Base-by-base conservation (phyloP, 768 basidiomycete genomes). In the Inosperma sp. region DNA sequence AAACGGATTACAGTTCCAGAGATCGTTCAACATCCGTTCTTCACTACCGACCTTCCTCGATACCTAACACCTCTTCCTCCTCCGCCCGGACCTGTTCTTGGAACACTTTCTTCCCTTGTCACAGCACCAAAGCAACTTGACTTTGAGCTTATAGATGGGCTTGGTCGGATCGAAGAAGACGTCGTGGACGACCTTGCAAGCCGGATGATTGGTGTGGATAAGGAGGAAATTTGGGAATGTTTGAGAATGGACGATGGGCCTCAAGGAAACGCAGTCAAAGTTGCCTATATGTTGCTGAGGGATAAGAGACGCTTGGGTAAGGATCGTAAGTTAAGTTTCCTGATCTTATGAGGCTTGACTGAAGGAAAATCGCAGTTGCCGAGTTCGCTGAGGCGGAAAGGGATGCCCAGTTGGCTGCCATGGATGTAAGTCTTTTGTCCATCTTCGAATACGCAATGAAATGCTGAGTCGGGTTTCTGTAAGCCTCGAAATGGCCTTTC, bases 1-100 rank as follows among this genome's bases (percentile, higher is more conserved):
- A 93, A 92, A 65, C 88, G 96, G 35, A 93, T 95, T 59, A 97
- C 93, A 0, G 81, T 97, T 14, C 81, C 86, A 27, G 92, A 96
- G 60, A 96, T 99, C 59, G 83, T 88, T 2, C 77, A 86, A 40
- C 88, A 94, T 60, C 86, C 93, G 0, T 99, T 93, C 76, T 95
- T 93, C 71, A 88, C 81, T 48, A 78, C 80, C 8, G 85, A 93
- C 60, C 80, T 98, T 14, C 84, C 87, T 6, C 78, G 85, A 0
- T 99, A 98, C 68, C 86, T 99, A 35, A 80, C 78, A 8, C 84
- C 92, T 10, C 79, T 93, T 5, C 89, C 90, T 23, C 85, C 84
- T 1, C 78, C 78, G 0, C 86, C 84, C 3, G 86, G 84, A 3
- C 88, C 88, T 12, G 81, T 91, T 8, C 75, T 92, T 3, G 86